These are phyloP conservation scores for Phlebiopsis gigantea DNA, from an alignment of 768 basidiomycete species.

Conservation along the genomic window DNA sequence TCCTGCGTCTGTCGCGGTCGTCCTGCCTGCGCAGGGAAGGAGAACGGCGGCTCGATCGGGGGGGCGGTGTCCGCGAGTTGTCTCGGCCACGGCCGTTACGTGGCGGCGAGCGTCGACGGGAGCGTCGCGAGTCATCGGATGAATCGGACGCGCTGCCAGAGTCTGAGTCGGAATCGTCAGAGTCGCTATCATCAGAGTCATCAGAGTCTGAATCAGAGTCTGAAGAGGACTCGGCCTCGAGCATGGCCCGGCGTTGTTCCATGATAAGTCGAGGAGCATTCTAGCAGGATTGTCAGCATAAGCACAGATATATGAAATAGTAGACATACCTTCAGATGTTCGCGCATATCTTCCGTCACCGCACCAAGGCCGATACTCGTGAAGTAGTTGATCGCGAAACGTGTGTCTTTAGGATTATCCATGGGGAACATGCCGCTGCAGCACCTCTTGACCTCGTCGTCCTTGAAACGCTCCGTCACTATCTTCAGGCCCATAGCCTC, in stretches of 20 bases:
- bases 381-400: constrained; percentile 97
- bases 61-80: constrained; percentile 29
- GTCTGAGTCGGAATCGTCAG: constrained; percentile 32
- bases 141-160: constrained; percentile 26
- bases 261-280: constrained; percentile 90
- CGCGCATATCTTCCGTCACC: constrained; percentile 94
- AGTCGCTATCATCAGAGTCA: constrained; percentile 36
- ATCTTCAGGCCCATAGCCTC: constrained; percentile 88
- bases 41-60: constrained; percentile 16
- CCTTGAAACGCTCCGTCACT: constrained; percentile 86
- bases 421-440: constrained; percentile 90
- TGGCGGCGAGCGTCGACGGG: constrained; percentile 27
- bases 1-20: constrained; percentile 15
- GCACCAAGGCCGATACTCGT: constrained; percentile 89
- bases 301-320: neutral
- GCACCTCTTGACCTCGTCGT: constrained; percentile 69
- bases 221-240: constrained; percentile 59
- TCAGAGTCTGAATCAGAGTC: constrained; percentile 33
- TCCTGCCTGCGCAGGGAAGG: constrained; percentile 15
- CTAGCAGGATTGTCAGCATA: constrained; percentile 33
- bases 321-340: constrained; percentile 75
- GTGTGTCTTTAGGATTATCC: constrained; percentile 94
- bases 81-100: constrained; percentile 26
- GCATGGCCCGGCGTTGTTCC: constrained; percentile 87
- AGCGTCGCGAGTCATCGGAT: constrained; percentile 31